Evolutionary conservation across 306 rosid species (phyloP).

Genomic region (Malus orientalis): DNA sequence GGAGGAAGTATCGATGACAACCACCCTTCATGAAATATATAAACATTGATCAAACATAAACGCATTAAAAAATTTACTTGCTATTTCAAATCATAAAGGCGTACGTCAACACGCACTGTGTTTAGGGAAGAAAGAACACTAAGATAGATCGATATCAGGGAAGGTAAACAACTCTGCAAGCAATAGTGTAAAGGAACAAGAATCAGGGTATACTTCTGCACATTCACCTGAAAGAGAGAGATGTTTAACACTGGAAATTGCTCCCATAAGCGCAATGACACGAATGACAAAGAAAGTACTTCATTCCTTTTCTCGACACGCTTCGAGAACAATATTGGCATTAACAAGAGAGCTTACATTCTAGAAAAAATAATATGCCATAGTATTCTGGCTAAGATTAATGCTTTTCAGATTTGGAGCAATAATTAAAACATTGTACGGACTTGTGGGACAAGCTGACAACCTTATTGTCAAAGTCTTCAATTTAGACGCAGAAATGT

Average conservation of each 20-base stretch:
- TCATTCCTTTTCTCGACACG: neutral
- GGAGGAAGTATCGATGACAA: neutral
- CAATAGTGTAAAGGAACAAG: neutral
- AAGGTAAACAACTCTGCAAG: no score
- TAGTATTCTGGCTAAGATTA: neutral
- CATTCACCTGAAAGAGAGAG: neutral
- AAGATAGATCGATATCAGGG: no score
- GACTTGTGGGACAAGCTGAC: no score
- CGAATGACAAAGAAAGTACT: neutral
- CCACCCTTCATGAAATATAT: neutral
- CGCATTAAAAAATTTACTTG: neutral
- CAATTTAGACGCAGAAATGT: neutral
- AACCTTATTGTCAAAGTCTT: neutral
- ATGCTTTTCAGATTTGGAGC: neutral
- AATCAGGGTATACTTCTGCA: neutral
- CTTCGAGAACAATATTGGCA: neutral
- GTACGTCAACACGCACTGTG: no score
- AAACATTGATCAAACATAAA: neutral
- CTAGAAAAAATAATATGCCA: neutral
- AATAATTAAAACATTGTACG: neutral
- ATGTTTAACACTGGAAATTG: neutral
- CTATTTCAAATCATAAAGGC: no score
- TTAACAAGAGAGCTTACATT: neutral
- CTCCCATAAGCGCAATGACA: neutral
- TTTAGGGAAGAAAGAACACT: no score